A percentile compares a stretch with the other conserved stretches of the same genome.
Evolutionary conservation across 176 grass and related monocot species (phyloP).

Genomic region (Lolium multiflorum): DNA sequence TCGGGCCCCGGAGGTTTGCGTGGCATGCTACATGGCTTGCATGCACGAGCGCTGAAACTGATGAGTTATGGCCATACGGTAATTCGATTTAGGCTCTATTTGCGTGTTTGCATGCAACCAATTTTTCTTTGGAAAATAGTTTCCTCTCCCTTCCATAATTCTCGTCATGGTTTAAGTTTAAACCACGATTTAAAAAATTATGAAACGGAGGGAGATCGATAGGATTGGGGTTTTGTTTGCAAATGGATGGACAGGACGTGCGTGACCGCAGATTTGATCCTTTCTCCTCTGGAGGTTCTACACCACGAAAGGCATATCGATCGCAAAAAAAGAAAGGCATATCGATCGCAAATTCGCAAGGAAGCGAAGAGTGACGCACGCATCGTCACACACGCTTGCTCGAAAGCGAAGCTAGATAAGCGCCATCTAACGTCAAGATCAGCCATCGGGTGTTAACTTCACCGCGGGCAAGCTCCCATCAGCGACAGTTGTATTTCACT

Average conservation of each 20-base stretch:
- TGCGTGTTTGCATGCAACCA: neutral
- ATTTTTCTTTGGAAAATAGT: too few relatives aligned
- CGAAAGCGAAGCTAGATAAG: neutral
- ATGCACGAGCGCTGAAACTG: neutral
- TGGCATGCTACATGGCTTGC: neutral
- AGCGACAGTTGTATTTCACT: constrained; percentile 25
- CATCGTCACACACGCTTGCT: too few relatives aligned
- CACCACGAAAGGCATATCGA: neutral
- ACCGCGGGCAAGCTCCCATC: neutral
- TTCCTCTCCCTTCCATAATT: too few relatives aligned
- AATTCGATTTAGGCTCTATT: too few relatives aligned
- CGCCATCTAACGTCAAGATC: constrained; percentile 11
- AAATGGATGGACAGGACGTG: neutral
- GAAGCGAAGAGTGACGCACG: neutral
- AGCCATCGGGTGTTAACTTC: neutral
- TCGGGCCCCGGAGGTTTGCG: neutral
- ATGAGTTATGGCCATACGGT: too few relatives aligned
- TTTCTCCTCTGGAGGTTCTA: neutral
- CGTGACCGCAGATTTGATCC: neutral
- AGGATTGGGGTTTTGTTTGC: neutral
- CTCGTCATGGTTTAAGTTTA: too few relatives aligned
- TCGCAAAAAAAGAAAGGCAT: too few relatives aligned
- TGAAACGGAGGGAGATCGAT: too few relatives aligned
- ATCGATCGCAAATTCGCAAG: too few relatives aligned
- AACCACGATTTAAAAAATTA: too few relatives aligned